Evolutionary conservation across 106 monocot species (phyloP), one percentile per base, ranked within the genome.

Genomic region (Platanthera zijinensis): DNA sequence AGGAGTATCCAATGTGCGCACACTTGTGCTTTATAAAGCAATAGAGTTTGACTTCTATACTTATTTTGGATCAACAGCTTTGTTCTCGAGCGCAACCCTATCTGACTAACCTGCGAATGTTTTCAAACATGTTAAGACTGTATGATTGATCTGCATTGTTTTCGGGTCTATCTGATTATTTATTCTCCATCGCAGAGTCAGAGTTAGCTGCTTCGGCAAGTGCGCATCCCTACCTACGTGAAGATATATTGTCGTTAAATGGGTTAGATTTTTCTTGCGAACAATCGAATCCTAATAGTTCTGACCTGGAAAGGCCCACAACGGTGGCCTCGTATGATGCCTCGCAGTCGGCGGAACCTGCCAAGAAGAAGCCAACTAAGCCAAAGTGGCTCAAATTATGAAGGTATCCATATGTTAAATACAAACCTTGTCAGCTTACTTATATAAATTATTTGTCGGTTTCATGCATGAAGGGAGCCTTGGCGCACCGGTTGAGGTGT

Each of bases 161-260:
- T 30, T 3, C 28, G 25, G 7, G 25, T 66, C 13, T 64, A 0
- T 6, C 18, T 59, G 17, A 17, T 56, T 7, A 45, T 56, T 30
- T 52, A 5, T 56, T 48, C 6, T 72, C 39, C 50, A 52, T 74
- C 70, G 77, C 78, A 83, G 83, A 52, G 83, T 75, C 78, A 73
- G 78, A 76, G 46, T 22, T 50, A 45, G 70, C 17, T 19, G 48
- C 45, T 63, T 57, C 19, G 76, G 79, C 72, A 69, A 83, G 79
- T 70, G 46, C 82, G 63, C 81, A 83, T 52, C 81, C 83, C 45
- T 89, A 83, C 71, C 83, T 89, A 49, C 78, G 81, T 49, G 84
- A 84, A 50, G 84, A 84, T 46, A 86, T 89, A 45, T 62, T 70
- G 22, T 72, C 81, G 8, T 84, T 89, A 62, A 77, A 84, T 84